phyloP scores from a whole-genome alignment of 2,329 filamentous ascomycete genomes.

The Penicillium sp. region DNA sequence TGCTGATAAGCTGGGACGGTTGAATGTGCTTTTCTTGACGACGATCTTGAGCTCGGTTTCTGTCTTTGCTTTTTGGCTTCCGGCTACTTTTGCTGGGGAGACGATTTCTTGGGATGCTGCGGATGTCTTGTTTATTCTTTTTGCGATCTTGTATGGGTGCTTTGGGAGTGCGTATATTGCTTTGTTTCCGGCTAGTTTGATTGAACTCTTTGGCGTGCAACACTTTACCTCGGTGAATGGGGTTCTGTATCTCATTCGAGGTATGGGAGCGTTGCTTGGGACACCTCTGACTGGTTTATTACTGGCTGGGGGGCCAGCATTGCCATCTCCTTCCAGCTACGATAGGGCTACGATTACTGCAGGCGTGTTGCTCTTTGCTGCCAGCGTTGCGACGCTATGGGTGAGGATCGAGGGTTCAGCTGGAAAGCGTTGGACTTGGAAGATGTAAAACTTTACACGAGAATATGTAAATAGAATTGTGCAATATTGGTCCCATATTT shows the following conservation, averaged over 20 bases:
- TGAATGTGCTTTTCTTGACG: slow-evolving; percentile 36
- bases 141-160: slow-evolving; percentile 33
- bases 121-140: slow-evolving; percentile 26
- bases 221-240: slow-evolving; percentile 38
- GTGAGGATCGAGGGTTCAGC: slow-evolving; percentile 26
- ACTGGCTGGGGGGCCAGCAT: slow-evolving; percentile 18
- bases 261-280: slow-evolving; percentile 35
- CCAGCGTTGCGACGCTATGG: slow-evolving; percentile 24
- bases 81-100: slow-evolving; percentile 17
- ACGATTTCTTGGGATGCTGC: slow-evolving; percentile 9
- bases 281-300: slow-evolving; percentile 32
- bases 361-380: slow-evolving; percentile 19
- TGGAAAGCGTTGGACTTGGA: too few species aligned
- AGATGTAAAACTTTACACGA: too few species aligned
- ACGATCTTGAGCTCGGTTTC: slow-evolving; percentile 27
- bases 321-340: slow-evolving; percentile 15
- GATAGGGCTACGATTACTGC: slow-evolving; percentile 24
- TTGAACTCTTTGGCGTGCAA: slow-evolving; percentile 38
- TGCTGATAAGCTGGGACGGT: slow-evolving; percentile 36
- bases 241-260: slow-evolving; percentile 38
- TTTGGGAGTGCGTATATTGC: slow-evolving; percentile 38
- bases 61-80: slow-evolving; percentile 25
- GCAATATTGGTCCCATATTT: too few species aligned
- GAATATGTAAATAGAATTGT: too few species aligned
- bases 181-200: slow-evolving; percentile 38